Evolutionary conservation across 2,329 filamentous ascomycete species (phyloP), one percentile per base, ranked within the genome.

Genomic region (Epichloe hybrida): DNA sequence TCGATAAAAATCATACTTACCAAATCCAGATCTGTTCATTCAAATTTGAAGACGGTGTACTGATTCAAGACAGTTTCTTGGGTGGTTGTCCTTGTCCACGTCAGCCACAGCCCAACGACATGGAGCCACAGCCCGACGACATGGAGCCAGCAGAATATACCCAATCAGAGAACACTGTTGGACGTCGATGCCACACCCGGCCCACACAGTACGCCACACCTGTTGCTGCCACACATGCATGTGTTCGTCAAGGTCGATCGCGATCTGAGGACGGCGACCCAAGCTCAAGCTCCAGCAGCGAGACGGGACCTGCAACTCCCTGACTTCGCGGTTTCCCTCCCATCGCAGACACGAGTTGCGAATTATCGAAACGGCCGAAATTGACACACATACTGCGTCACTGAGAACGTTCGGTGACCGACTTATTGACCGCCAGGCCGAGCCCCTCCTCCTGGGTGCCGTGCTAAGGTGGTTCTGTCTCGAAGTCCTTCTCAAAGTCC

Each of bases 361-460:
- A 23, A 20, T 15, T 13, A 23, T 17, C 15, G 6, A 42, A 42
- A 23, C 36, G 23, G 23, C 37, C 21, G 37, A 31, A 15, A 17
- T 15, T 2, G 17, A 44, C 5, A 34, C 41, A 50, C 11, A 50
- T 50, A 41, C 11, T 44, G 43, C 37, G 35, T 40, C 34, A 27
- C 46, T 31, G 20, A 37, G 3, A 31, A 40, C 12, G 15, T 15
- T 46, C 17, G 36, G 20, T 39, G 37, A 53, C 39, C 38, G 52
- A 53, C 23, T 35, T 35, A 31, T 42, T 53, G 46, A 42, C 46
- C 49, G 35, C 43, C 38, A 40, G 38, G 52, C 49, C 46, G 49
- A 51, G 49, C 52, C 52, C 52, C 47, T 50, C 43, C 46, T n/a
- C 23, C 21, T 35, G 48, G 48, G 48, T 35, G 41, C 17, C 48